These are phyloP conservation scores for Penicillium sp. DNA, from an alignment of 2,329 filamentous ascomycete genomes.

Conservation along the genomic window DNA sequence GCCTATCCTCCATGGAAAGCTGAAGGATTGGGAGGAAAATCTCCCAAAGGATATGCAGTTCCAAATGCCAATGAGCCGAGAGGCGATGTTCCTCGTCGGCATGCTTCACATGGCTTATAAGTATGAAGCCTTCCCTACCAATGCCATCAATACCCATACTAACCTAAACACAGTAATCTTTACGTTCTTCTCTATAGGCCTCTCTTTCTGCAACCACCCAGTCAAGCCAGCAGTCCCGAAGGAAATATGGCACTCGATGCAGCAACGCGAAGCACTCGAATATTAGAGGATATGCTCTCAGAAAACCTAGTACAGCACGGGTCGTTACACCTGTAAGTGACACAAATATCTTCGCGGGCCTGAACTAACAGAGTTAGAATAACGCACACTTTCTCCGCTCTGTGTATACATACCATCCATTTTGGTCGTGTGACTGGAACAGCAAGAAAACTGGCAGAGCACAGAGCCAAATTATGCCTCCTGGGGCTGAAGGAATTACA, in stretches of 20 bases:
- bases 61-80: constrained; percentile 29
- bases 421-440: constrained; percentile 41
- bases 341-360: not conserved
- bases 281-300: constrained; percentile 52
- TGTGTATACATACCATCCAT: constrained; percentile 53
- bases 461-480: constrained; percentile 52
- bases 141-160: not conserved
- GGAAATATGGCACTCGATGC: constrained; percentile 49
- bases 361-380: constrained; percentile 32
- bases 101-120: constrained; percentile 52
- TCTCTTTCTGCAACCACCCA: constrained; percentile 40
- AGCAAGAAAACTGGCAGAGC: constrained; percentile 49
- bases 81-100: constrained; percentile 41
- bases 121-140: constrained; percentile 20
- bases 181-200: constrained; percentile 50
- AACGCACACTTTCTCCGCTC: constrained; percentile 51
- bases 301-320: constrained; percentile 47
- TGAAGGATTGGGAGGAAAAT: constrained; percentile 44
- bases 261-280: constrained; percentile 49
- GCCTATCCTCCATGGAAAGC: constrained; percentile 30
- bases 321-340: constrained; percentile 46
- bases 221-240: constrained; percentile 31
- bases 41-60: constrained; percentile 40
- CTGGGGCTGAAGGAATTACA: constrained; percentile 52
- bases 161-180: constrained; percentile 38